Base-by-base conservation (phyloP, 306 rosid genomes). In the Sesbania bispinosa region DNA sequence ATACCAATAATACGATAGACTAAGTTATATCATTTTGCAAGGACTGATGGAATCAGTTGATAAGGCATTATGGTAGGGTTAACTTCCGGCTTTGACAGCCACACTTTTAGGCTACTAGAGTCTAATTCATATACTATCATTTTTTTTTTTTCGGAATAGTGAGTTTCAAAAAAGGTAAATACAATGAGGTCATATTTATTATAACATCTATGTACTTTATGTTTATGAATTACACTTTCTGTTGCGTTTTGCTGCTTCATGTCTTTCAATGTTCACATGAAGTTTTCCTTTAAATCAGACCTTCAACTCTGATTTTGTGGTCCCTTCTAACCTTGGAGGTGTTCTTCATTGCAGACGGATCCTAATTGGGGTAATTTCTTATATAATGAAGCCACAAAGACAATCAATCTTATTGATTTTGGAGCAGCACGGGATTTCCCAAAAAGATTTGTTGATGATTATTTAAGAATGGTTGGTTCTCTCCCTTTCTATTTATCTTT, bases 331-430 rank as follows among this genome's bases (percentile, higher is more conserved):
- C 18, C 69, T 76, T 62, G 74, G 75, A 42, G 74, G 55, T 75
- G 69, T 77, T 69, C 20, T 73, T 61, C 63, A 39, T 41, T 83
- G 86, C 96, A 94, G 97, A 94, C 98, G 4, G 98, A 94, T 85
- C 98, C 98, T 60, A 94, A 94, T 74, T 94, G 98, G 98, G 80
- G 97, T 57, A 94, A 94, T 82, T 94, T 94, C 87, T 82, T 94
- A 84, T 90, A 85, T 35, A 82, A 94, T 32, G 90, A 90, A 80
- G 77, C 84, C 51, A 80, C 83, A 23, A 94, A 85, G 10, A 65
- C 77, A 19, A 84, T 94, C 77, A 94, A 94, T 77, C 92, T 94
- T 67, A 90, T 90, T 33, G 98, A 94, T 81, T 90, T 94, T 50
- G 97, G 98, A 78, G 98, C 98, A 26, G 89, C 95, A 66, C 90